Percentiles rank a stretch among this genome's conserved stretches.
Conservation (phyloP, 2,329 filamentous ascomycete species). For the Diatrype stigma region DNA sequence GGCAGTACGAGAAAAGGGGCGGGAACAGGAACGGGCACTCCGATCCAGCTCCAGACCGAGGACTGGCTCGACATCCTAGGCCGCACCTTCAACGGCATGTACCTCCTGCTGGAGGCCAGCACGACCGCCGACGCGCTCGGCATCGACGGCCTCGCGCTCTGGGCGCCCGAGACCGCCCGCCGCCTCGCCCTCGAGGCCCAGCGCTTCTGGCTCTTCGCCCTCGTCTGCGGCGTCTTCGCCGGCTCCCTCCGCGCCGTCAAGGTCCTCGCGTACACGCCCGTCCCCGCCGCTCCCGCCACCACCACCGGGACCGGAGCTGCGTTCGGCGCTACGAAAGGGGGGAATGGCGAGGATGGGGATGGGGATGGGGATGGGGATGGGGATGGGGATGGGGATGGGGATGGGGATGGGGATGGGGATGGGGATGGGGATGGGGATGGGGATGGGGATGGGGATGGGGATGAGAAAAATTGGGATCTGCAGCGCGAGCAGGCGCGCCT, state of each 20-base stretch:
- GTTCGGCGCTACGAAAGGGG: constrained; percentile 15
- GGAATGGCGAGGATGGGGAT: background rate
- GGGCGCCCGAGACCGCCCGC: constrained; percentile 45
- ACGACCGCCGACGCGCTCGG: constrained; percentile 53
- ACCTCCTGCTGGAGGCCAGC: constrained; percentile 61
- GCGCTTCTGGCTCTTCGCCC: constrained; percentile 65
- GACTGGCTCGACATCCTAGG: constrained; percentile 51
- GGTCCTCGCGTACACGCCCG: constrained; percentile 31
- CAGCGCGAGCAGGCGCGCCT: constrained; percentile 33
- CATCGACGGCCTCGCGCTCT: constrained; percentile 43
- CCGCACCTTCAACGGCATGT: constrained; percentile 60
- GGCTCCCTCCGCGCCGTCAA: constrained; percentile 38
- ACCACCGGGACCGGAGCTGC: constrained; percentile 24
- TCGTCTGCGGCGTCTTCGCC: constrained; percentile 47
- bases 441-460: constrained; percentile 10
- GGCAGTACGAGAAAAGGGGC: constrained; percentile 6
- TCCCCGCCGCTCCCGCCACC: constrained; percentile 32
- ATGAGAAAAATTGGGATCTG: background rate
- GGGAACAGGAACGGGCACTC: background rate
- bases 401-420: constrained; percentile 12
- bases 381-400: constrained; percentile 3
- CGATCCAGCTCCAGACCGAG: constrained; percentile 25
- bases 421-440: background rate
- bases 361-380: constrained; percentile 15
- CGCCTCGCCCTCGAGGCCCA: constrained; percentile 56